A percentile compares a stretch with the other conserved stretches of the same genome.
phyloP scores from a whole-genome alignment of 2,329 filamentous ascomycete species.

The Colletotrichum falcatum region DNA sequence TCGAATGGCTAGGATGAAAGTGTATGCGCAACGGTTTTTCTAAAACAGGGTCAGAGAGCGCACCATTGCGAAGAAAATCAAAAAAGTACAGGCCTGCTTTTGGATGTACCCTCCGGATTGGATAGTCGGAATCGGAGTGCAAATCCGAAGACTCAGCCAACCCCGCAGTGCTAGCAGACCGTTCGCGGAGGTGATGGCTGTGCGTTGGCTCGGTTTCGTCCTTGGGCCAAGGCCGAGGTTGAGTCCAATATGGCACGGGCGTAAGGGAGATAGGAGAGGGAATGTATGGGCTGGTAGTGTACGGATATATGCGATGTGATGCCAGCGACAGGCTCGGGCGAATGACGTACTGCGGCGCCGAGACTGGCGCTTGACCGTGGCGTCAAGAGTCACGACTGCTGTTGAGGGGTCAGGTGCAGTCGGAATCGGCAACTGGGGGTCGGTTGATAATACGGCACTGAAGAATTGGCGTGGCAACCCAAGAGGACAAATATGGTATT shows the following conservation, averaged over 20 bases:
- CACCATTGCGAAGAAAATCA: conserved; percentile 19
- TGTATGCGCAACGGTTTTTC: conserved; percentile 27
- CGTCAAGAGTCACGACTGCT: conserved; percentile 1
- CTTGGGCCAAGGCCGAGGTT: neutral
- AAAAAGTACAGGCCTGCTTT: neutral
- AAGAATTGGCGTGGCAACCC: neutral
- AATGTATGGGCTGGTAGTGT: conserved; percentile 2
- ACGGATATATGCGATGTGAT: conserved; percentile 12
- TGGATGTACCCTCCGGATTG: neutral
- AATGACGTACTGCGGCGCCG: conserved; percentile 26
- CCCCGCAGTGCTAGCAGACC: conserved; percentile 4
- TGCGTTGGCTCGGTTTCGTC: conserved; percentile 20
- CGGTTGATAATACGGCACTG: too few relatives aligned
- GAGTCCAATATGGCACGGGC: neutral
- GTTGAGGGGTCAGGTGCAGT: too few relatives aligned
- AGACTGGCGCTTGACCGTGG: conserved; percentile 1
- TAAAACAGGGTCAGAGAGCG: conserved; percentile 28
- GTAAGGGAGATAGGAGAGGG: conserved; percentile 12
- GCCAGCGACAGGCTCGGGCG: conserved; percentile 28
- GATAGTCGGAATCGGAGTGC: too few relatives aligned
- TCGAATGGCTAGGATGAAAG: conserved; percentile 18
- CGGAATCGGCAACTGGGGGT: neutral
- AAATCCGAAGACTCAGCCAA: neutral
- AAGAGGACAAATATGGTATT: conserved; percentile 8
- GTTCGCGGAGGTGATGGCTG: conserved; percentile 5